phyloP scores from a whole-genome alignment of 176 grass and related monocot genomes.

The Ampelocalamus luodianensis region DNA sequence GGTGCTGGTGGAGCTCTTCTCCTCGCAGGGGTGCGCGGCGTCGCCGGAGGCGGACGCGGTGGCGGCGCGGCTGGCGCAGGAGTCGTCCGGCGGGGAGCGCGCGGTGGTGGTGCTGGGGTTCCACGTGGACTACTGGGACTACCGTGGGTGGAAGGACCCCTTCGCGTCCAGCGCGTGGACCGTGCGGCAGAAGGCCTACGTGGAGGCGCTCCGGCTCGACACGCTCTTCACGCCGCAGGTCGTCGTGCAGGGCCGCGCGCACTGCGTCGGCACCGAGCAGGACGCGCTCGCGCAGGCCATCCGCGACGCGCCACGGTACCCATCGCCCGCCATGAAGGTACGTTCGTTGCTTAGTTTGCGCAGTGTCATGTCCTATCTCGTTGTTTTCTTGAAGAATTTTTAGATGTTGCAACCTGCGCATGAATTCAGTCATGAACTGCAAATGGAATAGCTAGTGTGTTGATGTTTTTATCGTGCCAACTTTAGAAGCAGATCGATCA shows the following conservation, averaged over 20 bases:
- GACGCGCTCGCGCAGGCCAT: constrained; percentile 61
- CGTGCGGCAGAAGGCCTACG: constrained; percentile 91
- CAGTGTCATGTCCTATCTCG: too few relatives aligned
- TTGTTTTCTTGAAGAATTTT: background rate
- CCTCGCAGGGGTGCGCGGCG: constrained; percentile 75
- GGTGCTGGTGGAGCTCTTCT: constrained; percentile 93
- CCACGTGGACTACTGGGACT: constrained; percentile 99
- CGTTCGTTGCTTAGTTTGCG: background rate
- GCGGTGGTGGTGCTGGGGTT: constrained; percentile 72
- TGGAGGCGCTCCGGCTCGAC: constrained; percentile 87
- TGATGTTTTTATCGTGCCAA: too few relatives aligned
- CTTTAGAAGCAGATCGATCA: background rate
- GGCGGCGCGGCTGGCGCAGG: constrained; percentile 58
- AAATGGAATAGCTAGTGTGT: too few relatives aligned
- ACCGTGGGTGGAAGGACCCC: constrained; percentile 87
- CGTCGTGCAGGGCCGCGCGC: constrained; percentile 72
- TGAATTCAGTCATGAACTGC: background rate
- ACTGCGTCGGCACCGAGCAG: constrained; percentile 84
- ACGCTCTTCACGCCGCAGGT: constrained; percentile 91
- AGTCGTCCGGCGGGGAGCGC: constrained; percentile 13
- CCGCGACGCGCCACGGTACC: constrained; percentile 60
- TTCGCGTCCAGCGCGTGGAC: constrained; percentile 89
- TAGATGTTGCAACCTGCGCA: background rate
- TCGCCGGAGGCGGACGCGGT: constrained; percentile 80
- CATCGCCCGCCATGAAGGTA: constrained; percentile 83